A percentile compares a stretch with the other conserved stretches of the same genome.
Conservation (phyloP, 2,329 filamentous ascomycete species). For the Penicillium sp. region DNA sequence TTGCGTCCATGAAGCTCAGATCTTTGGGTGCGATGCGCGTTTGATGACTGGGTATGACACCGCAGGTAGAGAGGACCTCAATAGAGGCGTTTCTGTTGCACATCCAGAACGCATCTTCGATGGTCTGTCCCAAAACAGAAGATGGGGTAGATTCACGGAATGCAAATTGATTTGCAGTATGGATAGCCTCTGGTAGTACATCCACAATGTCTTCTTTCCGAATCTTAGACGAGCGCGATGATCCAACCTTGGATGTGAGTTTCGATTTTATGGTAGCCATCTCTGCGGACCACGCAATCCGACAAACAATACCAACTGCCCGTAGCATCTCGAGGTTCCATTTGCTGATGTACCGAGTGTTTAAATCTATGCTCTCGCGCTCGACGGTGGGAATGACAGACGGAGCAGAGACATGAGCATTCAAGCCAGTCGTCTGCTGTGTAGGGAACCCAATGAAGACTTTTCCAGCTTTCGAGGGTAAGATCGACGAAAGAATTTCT, state of each 20-base stretch:
- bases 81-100: constrained; percentile 79
- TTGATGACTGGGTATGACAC: constrained; percentile 77
- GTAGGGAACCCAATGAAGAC: constrained; percentile 98
- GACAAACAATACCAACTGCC: constrained; percentile 83
- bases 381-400: constrained; percentile 97
- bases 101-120: constrained; percentile 96
- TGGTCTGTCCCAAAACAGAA: constrained; percentile 74
- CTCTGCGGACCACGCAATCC: constrained; percentile 82
- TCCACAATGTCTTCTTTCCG: constrained; percentile 62
- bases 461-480: constrained; percentile 83
- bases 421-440: constrained; percentile 90
- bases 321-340: constrained; percentile 96
- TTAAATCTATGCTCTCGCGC: constrained; percentile 92
- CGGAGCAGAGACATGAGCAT: constrained; percentile 90
- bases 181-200: constrained; percentile 74
- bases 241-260: constrained; percentile 43
- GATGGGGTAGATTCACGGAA: constrained; percentile 90
- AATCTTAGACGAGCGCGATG: constrained; percentile 47
- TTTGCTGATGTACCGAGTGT: constrained; percentile 87
- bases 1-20: constrained; percentile 77
- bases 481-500: constrained; percentile 84
- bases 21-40: constrained; percentile 74
- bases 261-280: constrained; percentile 72
- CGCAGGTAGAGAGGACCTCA: constrained; percentile 82
- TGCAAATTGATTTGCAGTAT: constrained; percentile 82